Base-by-base conservation (phyloP, 805 yeast genomes). In the Ogataea polymorpha region DNA sequence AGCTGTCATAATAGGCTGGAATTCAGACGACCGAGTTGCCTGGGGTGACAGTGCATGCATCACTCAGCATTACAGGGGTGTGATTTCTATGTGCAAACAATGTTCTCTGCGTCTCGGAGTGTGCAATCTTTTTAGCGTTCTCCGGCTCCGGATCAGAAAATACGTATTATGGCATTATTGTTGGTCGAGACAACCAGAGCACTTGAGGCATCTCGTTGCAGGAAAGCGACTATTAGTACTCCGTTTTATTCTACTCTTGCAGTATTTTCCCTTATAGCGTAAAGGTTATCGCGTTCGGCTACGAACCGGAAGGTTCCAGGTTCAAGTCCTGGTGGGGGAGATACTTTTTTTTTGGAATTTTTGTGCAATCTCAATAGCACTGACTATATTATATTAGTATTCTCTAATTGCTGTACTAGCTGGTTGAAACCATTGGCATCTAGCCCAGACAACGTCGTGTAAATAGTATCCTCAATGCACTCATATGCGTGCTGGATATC, bases 311-410 rank as follows among this genome's bases (percentile, higher is more conserved):
- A 56, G 61, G 55, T 66, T 70, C 73, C 74, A 70, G 75, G 75
- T 70, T 70, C 74, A 71, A 70, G 70, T 70, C 75, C 75, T 70
- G 75, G 71, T 70, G 72, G 71, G 72, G 55, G 51, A 48, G 55
- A 23, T 34, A 30, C 27, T 27, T 36, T 36, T 32, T 36, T 18
- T 18, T 15, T 15, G 2, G 16, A 15, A 18, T 18, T 18, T 18
- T 18, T 7, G 20, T 18, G 16, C 16, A 6, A 18, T 2, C 20
- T 18, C 20, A 18, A 18, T 5, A 18, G 20, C 7, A 18, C 20
- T 18, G 2, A 18, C 20, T 18, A 18, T 24, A 29, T 16, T 15
- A 35, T 15, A 35, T 39, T 32, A 26, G 32, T 31, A n/a, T 29
- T 20, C 37, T 45, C 51, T 39, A 46, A 28, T 14, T 50, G 37